Base-by-base conservation (phyloP, 768 basidiomycete species). In the Pisolithus orientalis region DNA sequence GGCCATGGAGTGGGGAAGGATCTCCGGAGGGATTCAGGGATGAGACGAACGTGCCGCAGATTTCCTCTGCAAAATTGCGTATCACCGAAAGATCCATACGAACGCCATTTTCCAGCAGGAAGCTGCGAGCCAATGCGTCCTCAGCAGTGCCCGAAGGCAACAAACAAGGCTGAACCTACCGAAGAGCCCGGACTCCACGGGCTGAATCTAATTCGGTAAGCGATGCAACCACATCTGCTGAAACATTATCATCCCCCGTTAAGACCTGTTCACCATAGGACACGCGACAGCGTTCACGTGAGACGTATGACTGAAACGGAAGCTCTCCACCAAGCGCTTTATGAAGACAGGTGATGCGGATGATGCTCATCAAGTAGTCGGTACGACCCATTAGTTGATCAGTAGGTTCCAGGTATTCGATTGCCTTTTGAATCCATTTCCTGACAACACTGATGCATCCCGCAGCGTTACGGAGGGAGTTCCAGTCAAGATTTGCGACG, bases 41-140 rank as follows among this genome's bases (percentile, higher is more conserved):
- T 1, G 83, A 48, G 5, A 78, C 63, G 5, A 73, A 57, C 14
- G 68, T 69, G 6, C 69, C 69, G 44, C 77, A 75, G 1, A 85
- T 61, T 9, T 65, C 62, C 39, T 85, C 84, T 17, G 80, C 53
- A 40, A 76, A 65, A 50, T 78, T 72, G 50, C 80, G 84, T 3
- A 85, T 61, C 9, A 77, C 68, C 24, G 69, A 67, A 25, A 78
- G 64, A 34, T 83, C 71, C 21, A 83, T 65, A 4, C 57, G 62
- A 4, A 82, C 53, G 2, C 49, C 47, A 0, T 58, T 57, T 4
- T 66, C 55, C 17, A 80, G 51, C 14, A 83, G 53, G 49, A 79
- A 75, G 25, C 83, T 84, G 49, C 11, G 34, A 44, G 21, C 1
- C 16, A 34, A 14, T 47, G n/a, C 17, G 27, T 7, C 5, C 44